Base-by-base conservation (phyloP, 2,329 filamentous ascomycete species). In the Botryotinia convoluta region DNA sequence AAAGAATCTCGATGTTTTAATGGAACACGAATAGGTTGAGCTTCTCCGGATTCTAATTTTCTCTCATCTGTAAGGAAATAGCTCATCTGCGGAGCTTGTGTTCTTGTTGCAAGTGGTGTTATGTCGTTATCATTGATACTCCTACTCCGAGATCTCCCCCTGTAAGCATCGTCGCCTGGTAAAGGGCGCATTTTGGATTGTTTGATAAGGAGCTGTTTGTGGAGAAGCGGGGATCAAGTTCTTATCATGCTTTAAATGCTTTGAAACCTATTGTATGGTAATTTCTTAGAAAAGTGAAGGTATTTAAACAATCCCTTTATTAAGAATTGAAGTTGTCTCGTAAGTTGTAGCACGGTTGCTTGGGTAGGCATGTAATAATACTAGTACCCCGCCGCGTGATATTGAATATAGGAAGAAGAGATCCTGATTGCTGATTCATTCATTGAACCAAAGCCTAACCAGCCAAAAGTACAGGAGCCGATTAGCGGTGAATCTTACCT, bases 41-140 rank as follows among this genome's bases (percentile, higher is more conserved):
- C 79, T 69, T 83, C 78, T 63, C 83, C 82, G 18, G 83, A 80
- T 74, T 86, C 84, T 74, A 88, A 81, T 18, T 83, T 81, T 63
- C 84, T 83, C 79, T 88, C 87, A 76, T 87, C 85, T 77, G 84
- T 84, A 68, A 88, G 78, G 75, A 86, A 84, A 75, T 86, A 88
- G 71, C 84, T 86, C 85, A 88, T 87, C 65, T 86, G 84, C 71
- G 83, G 83, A 68, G 76, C 72, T 67, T 79, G 75, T 77, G 81
- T 63, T 80, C 77, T 71, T 77, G 78, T 42, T 80, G 79, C 77
- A 76, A 83, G 72, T 77, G 81, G 81, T 51, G 80, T 80, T 45
- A 77, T 76, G 57, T 83, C 80, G 79, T 81, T 81, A 79, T 84
- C 82, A 77, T 80, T 75, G 75, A 77, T 76, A 77, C 79, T 81